Evolutionary conservation across 2,329 filamentous ascomycete species (phyloP), one percentile per base, ranked within the genome.

Genomic region (Trichoderma lentiforme): DNA sequence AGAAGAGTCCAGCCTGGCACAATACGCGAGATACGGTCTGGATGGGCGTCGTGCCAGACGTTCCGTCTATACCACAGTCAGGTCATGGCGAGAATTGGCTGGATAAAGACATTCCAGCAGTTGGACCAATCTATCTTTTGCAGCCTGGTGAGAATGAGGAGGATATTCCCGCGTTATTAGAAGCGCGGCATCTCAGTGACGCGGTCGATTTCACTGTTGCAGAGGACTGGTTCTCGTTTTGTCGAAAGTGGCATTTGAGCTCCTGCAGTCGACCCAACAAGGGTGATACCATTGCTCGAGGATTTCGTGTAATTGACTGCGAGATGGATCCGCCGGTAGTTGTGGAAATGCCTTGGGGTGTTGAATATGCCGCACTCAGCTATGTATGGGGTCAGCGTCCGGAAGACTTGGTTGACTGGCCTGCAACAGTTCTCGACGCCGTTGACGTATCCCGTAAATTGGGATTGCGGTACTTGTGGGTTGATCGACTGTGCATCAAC

Each of bases 401-500:
- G 9, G 62, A 66, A 21, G 70, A 71, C 24, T 21, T 66, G 51
- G 53, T 71, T 21, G 64, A 75, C 76, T 8, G 75, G 76, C 8
- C 73, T 36, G 78, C 80, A 60, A 83, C 83, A 6, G 81, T 84
- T 63, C 70, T 80, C 9, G 83, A 84, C 72, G 83, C 83, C 70
- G 82, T 85, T 72, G 83, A 81, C 80, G 76, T 85, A 21, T 78
- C 82, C n/a, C 81, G 79, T 72, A 83, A 83, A 76, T 76, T 85
- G 12, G 81, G 81, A 1, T 78, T 84, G 21, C 80, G 81, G 1
- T 81, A 83, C 70, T 76, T 86, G 28, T 86, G 84, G 85, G 81
- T 86, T 47, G 84, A 86, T 73, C 78, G 81, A 34, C 76, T 84
- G 58, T 85, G 83, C 63, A 84, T 85, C 71, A 79, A 83, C 6